Percentiles rank a stretch among this genome's conserved stretches.
Conservation (phyloP, 768 basidiomycete genomes). For the Phaeotremella skinneri region DNA sequence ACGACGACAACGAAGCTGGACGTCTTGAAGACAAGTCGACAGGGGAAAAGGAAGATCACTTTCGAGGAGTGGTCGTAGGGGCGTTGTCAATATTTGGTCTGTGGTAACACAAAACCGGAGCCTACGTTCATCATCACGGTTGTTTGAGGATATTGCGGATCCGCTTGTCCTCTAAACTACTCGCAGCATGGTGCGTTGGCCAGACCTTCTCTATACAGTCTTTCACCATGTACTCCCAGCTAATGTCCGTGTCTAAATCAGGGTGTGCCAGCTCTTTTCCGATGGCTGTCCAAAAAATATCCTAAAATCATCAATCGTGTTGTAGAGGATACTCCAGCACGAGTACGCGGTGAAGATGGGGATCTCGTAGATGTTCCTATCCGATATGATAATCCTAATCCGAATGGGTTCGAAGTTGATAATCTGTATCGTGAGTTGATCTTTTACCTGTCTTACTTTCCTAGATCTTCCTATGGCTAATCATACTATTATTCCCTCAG, state of each 20-base stretch:
- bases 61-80: too few species aligned
- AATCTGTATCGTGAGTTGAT: conserved; percentile 66
- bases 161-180: too few species aligned
- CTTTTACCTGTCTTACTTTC: background rate
- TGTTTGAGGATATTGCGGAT: too few species aligned
- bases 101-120: too few species aligned
- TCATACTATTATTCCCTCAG: conserved; percentile 19
- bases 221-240: too few species aligned
- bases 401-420: conserved; percentile 94
- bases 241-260: too few species aligned
- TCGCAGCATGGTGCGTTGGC: background rate
- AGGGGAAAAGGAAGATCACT: too few species aligned
- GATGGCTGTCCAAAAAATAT: conserved; percentile 98
- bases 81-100: too few species aligned
- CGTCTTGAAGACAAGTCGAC: too few species aligned
- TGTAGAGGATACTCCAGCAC: conserved; percentile 75
- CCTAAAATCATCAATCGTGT: conserved; percentile 78
- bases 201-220: too few species aligned
- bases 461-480: background rate
- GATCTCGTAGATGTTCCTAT: conserved; percentile 66
- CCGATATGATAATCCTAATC: conserved; percentile 69
- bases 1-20: too few species aligned
- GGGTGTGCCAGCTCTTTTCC: conserved; percentile 97
- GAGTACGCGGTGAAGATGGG: conserved; percentile 63
- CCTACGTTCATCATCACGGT: too few species aligned